Evolutionary conservation across 768 basidiomycete species (phyloP).

Genomic region (Mycena filopes): DNA sequence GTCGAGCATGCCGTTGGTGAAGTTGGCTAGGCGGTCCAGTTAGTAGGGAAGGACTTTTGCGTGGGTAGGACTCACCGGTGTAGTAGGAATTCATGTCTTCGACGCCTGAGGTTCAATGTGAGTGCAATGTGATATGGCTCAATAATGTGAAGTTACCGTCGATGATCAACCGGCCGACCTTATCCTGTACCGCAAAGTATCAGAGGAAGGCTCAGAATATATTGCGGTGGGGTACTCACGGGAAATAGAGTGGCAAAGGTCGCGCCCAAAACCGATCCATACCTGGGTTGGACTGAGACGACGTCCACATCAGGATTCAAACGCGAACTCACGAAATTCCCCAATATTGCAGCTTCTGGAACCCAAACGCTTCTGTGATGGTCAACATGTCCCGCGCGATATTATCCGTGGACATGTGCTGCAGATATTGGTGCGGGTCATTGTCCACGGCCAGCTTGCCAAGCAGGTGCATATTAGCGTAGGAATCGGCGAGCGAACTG

Average conservation of each 20-base stretch:
- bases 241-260: constrained; percentile 49
- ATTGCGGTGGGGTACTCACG: constrained; percentile 31
- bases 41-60: neutral
- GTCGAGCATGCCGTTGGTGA: constrained; percentile 33
- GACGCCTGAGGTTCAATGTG: neutral
- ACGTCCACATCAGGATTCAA: too few relatives aligned
- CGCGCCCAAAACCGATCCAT: constrained; percentile 40
- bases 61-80: neutral
- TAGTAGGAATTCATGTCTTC: constrained; percentile 4
- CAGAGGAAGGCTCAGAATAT: neutral
- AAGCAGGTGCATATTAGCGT: too few relatives aligned
- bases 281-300: constrained; percentile 31
- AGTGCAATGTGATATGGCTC: too few relatives aligned
- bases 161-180: constrained; percentile 8
- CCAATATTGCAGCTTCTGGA: constrained; percentile 46
- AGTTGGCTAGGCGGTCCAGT: constrained; percentile 11
- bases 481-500: too few relatives aligned
- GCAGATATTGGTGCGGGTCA: too few relatives aligned
- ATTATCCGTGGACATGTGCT: constrained; percentile 47
- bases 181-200: constrained; percentile 1
- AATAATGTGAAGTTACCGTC: constrained; percentile 14
- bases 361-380: constrained; percentile 46
- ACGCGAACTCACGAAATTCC: constrained; percentile 38
- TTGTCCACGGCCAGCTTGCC: too few relatives aligned
- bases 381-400: constrained; percentile 52